Percentiles rank a stretch among this genome's conserved stretches.
These are phyloP conservation scores for Leccinum pellstonianum DNA, from an alignment of 768 basidiomycete genomes.

Conservation along the genomic window DNA sequence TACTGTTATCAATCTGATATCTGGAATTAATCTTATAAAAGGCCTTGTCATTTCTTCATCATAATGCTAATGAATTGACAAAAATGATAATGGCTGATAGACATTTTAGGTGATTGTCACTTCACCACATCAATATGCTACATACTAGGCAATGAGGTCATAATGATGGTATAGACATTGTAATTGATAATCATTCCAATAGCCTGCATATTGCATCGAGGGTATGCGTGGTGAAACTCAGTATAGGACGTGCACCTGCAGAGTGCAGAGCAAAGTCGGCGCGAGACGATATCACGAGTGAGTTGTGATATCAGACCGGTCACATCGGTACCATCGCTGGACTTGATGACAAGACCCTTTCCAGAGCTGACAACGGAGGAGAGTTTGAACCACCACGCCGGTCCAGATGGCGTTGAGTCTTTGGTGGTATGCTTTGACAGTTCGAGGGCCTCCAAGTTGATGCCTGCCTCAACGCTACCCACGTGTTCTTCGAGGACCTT, in stretches of 20 bases:
- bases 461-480: constrained; percentile 56
- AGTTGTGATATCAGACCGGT: constrained; percentile 69
- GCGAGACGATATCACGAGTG: constrained; percentile 70
- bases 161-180: too few relatives aligned
- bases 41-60: too few relatives aligned
- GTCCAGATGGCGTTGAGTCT: constrained; percentile 36
- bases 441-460: constrained; percentile 68
- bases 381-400: constrained; percentile 75
- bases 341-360: constrained; percentile 60
- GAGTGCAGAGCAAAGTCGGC: constrained; percentile 87
- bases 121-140: too few relatives aligned
- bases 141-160: too few relatives aligned
- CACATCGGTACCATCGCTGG: constrained; percentile 71
- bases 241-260: constrained; percentile 77
- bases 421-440: constrained; percentile 49
- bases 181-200: too few relatives aligned
- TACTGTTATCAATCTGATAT: too few relatives aligned
- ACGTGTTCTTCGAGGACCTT: constrained; percentile 62
- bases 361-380: constrained; percentile 45
- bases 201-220: constrained; percentile 39
- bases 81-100: too few relatives aligned
- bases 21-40: too few relatives aligned
- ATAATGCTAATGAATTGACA: too few relatives aligned
- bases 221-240: constrained; percentile 79
- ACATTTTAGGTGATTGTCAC: too few relatives aligned